Base-by-base conservation (phyloP, 352 stramenopile species). In the Poterioochromonas sp. region DNA sequence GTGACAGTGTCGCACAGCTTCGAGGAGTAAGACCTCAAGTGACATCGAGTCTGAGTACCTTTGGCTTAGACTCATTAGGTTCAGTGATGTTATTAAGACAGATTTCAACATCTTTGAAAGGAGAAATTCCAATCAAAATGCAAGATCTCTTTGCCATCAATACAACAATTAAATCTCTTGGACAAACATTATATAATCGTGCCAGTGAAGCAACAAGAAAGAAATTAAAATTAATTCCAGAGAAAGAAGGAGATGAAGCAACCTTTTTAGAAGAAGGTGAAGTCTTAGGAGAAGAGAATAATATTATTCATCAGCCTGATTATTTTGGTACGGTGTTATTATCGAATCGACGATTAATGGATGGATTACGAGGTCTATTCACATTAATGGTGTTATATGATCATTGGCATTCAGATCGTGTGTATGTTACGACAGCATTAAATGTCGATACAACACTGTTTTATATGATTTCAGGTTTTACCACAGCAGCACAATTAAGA, bases 71-170 rank as follows among this genome's bases (percentile, higher is more conserved):
- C 29, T 58, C 39, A 3, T 37, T 74, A 39, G 65, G 65, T 35
- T 51, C 65, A 37, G 41, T 74, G 20, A n/a, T 74, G 39, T 74
- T 74, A 40, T 20, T 74, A 11, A 51, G 39, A 34, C 65, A 54
- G 29, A 8, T 74, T 26, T 32, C 8, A n/a, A n/a, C 39, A 12
- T 11, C 18, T 15, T 26, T 68, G 58, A 5, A 68, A 29, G 58
- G 58, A 11, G 58, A 68, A 39, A 26, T 39, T 5, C 5, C 58
- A 26, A 68, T 68, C 5, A 68, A 39, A 39, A n/a, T 71, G 34
- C 12, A 47, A n/a, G 32, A 71, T 29, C 41, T 71, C 12, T 71
- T 44, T 71, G 15, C 26, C 12, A 5, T 29, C 1, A 29, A 29
- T 44, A 5, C 1, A 43, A 71, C 62, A 29, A 43, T 71, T 71